Percentiles rank a stretch among this genome's conserved stretches.
Evolutionary conservation across 495 filamentous ascomycete species (phyloP).

Genomic region (Melanomma pulvis-pyrius): DNA sequence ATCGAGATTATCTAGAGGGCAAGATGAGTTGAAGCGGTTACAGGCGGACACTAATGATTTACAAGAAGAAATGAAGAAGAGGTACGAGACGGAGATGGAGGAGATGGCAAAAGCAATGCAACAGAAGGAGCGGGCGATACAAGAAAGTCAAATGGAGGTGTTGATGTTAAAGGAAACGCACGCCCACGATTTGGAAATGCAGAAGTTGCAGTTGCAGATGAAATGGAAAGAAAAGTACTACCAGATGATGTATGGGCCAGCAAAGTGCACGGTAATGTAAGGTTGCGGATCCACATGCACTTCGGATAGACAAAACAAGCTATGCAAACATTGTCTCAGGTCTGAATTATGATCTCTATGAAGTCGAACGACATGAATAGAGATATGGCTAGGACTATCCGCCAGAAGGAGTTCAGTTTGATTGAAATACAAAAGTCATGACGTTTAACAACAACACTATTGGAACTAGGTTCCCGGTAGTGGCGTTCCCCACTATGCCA

Average conservation of each 20-base stretch:
- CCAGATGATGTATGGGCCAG: neutral
- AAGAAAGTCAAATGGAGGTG: neutral
- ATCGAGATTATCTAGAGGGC: neutral
- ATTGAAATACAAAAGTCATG: too few species aligned
- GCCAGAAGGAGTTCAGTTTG: too few species aligned
- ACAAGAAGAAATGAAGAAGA: constrained; percentile 5
- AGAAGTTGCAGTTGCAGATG: constrained; percentile 6
- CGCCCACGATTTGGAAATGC: neutral
- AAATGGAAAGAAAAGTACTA: constrained; percentile 9
- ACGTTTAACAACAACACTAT: too few species aligned
- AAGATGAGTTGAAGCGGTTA: constrained; percentile 4
- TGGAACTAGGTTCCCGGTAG: too few species aligned
- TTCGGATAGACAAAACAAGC: too few species aligned
- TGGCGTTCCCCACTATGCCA: too few species aligned
- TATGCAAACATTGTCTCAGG: too few species aligned
- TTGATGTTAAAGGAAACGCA: constrained; percentile 3
- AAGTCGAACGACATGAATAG: too few species aligned
- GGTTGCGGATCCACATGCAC: neutral
- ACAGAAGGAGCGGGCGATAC: neutral
- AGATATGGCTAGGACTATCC: too few species aligned
- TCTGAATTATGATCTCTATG: too few species aligned
- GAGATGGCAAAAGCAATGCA: neutral
- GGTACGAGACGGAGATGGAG: constrained; percentile 1
- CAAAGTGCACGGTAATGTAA: constrained; percentile 8
- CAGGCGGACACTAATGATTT: constrained; percentile 7